phyloP scores from a whole-genome alignment of 352 stramenopile species.

The Phytopythium ostracodes region DNA sequence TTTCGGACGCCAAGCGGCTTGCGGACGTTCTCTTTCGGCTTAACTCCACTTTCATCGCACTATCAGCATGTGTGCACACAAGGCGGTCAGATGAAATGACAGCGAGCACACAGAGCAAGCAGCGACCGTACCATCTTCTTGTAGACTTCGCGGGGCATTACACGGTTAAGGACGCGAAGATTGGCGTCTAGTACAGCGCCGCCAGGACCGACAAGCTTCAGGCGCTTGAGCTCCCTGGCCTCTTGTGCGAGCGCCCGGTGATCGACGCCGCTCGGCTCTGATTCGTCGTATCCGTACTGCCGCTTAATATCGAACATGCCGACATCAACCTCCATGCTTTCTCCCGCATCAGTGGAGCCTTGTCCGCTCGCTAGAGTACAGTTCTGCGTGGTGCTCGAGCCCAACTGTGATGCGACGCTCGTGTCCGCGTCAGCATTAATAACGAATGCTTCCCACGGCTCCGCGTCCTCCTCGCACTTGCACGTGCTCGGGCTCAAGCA shows the following conservation, averaged over 20 bases:
- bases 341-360: not conserved
- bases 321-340: slow-evolving; percentile 23
- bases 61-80: slow-evolving; percentile 6
- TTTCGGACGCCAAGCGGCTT: slow-evolving; percentile 34
- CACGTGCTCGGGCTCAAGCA: slow-evolving; percentile 47
- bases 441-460: slow-evolving; percentile 52
- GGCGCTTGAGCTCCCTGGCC: slow-evolving; percentile 24
- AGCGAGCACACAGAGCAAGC: not conserved
- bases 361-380: not conserved
- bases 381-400: not conserved
- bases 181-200: not conserved
- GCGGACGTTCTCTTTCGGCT: slow-evolving; percentile 35
- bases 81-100: not conserved
- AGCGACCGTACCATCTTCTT: slow-evolving; percentile 25
- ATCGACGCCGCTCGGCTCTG: slow-evolving; percentile 15
- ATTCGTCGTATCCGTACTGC: slow-evolving; percentile 49
- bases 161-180: not conserved
- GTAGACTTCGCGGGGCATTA: slow-evolving; percentile 30
- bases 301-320: slow-evolving; percentile 65
- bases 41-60: slow-evolving; percentile 38
- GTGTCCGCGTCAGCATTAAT: slow-evolving; percentile 19
- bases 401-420: not conserved
- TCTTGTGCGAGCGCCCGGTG: slow-evolving; percentile 17
- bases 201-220: not conserved
- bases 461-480: slow-evolving; percentile 38